Percentiles rank a stretch among this genome's conserved stretches.
phyloP scores from a whole-genome alignment of 1,284 basidiomycete species.

The Taiwanofungus camphoratus region DNA sequence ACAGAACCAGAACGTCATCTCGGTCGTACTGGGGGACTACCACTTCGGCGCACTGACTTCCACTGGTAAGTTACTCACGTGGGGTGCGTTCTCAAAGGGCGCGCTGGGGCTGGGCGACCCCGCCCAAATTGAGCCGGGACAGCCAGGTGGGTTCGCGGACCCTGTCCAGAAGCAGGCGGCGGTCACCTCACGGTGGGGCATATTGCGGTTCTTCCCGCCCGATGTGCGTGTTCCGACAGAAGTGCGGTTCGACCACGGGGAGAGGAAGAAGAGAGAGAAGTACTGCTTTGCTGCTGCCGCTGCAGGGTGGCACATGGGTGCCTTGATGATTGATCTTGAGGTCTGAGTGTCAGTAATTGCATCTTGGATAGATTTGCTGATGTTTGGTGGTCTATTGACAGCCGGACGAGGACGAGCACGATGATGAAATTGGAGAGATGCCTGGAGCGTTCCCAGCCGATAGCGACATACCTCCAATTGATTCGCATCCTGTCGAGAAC shows the following conservation, averaged over 20 bases:
- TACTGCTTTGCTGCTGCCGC: slow-evolving; percentile 79
- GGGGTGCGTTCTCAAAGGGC: slow-evolving; percentile 76
- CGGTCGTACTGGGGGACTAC: slow-evolving; percentile 85
- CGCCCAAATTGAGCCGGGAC: slow-evolving; percentile 38
- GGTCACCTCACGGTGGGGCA: slow-evolving; percentile 20
- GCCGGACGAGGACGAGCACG: slow-evolving; percentile 13
- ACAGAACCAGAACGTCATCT: slow-evolving; percentile 72
- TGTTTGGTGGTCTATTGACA: neutral
- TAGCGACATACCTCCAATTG: neutral
- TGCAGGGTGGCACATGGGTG: slow-evolving; percentile 85
- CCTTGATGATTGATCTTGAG: slow-evolving; percentile 76
- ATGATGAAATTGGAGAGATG: slow-evolving; percentile 6
- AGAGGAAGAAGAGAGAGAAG: slow-evolving; percentile 42
- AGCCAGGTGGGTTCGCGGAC: slow-evolving; percentile 52
- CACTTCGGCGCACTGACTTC: slow-evolving; percentile 82
- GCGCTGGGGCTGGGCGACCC: slow-evolving; percentile 83
- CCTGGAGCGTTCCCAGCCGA: slow-evolving; percentile 12
- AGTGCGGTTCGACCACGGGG: slow-evolving; percentile 62
- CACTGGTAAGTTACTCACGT: slow-evolving; percentile 73
- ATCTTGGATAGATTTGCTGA: neutral
- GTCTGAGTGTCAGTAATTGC: slow-evolving; percentile 29
- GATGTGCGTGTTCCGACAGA: slow-evolving; percentile 55
- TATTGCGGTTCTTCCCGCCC: slow-evolving; percentile 33
- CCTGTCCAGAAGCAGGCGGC: slow-evolving; percentile 28
- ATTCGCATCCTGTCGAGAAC: neutral